Evolutionary conservation across 75 land plant genomes (phyloP), one percentile per base, ranked within the genome.

Genomic region (Larix kaempferi): DNA sequence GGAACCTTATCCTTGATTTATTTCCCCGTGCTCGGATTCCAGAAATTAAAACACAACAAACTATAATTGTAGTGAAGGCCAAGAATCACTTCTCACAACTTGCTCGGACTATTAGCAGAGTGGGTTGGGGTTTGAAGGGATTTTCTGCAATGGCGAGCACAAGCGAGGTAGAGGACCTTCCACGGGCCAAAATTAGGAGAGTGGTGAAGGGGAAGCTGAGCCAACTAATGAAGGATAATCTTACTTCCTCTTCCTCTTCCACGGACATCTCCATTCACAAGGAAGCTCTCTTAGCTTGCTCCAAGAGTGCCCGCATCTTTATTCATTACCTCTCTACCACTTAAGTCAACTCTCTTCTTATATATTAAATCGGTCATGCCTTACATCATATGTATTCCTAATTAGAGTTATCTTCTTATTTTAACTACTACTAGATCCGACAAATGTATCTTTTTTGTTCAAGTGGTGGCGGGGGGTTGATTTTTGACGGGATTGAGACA

Each of bases 241-340:
- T 1, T 29, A 0, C 33, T 29, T 29, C 33, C 33, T 73, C 79
- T 13, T 77, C 85, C 12, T 77, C 61, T 27, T 81, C 77, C 3
- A 72, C 49, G 37, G 92, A 91, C 66, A 78, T 90, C 55, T 16
- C 76, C 35, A 74, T 92, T 21, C 81, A 89, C 83, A 90, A 90
- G 64, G 93, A 94, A 19, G 88, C 95, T 19, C 84, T 94, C 25
- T 83, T 84, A 23, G 98, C 95, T 35, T 94, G 92, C 78, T 80
- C 90, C 39, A 95, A 94, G 79, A 85, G 90, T 72, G 86, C 95
- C 56, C 86, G 91, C 49, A 89, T 94, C 81, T 94, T 94, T 90
- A 94, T 94, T 84, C 98, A 94, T 74, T 94, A 90, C 76, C 87
- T 94, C 11, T 90, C 98, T 41, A 94, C 98, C 19, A 92, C 98